Base-by-base conservation (phyloP, 768 basidiomycete genomes). In the Crucibulum laeve region DNA sequence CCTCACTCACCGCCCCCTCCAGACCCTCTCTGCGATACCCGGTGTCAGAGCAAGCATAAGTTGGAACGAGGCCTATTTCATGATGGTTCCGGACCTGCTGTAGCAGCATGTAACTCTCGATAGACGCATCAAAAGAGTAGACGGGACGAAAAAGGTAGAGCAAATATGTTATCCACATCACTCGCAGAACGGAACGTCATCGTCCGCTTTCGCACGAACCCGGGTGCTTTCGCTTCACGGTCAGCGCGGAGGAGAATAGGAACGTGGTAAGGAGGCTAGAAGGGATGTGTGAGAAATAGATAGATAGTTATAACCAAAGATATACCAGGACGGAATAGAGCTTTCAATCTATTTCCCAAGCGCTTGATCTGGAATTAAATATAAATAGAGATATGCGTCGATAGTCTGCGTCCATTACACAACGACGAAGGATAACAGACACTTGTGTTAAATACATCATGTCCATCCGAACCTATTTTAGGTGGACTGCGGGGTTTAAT, bases 11-110 rank as follows among this genome's bases (percentile, higher is more conserved):
- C 0, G 58, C 49, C 19, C 73, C 2, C 67, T 83, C 17, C 36
- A 56, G 0, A 64, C 69, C 3, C 70, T 97, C 18, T 53, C 66
- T 2, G 50, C 53, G 0, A 38, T 69, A 10, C 52, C 84, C 17
- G 84, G 85, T 0, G 60, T 91, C 0, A 90, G 91, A 1, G 30
- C 61, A 8, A 68, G 75, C 7, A 80, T 97, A 19, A 94, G 96
- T 0, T 83, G 76, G 0, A 87, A 86, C 60, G 70, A 93, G 56
- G 93, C 91, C 14, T 98, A 99, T 61, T 99, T 99, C 56, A 58
- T 98, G 25, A 37, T 98, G 54, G 74, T 91, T 0, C 90, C 89
- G 10, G 71, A 98, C 18, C 65, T 91, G 8, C 72, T 72, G 33
- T 67, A 64, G 22, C n/a, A n/a, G n/a, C 63, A 63, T 11, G 59